Evolutionary conservation across 2,329 filamentous ascomycete genomes (phyloP), one percentile per base, ranked within the genome.

Genomic region (Claviceps capensis): DNA sequence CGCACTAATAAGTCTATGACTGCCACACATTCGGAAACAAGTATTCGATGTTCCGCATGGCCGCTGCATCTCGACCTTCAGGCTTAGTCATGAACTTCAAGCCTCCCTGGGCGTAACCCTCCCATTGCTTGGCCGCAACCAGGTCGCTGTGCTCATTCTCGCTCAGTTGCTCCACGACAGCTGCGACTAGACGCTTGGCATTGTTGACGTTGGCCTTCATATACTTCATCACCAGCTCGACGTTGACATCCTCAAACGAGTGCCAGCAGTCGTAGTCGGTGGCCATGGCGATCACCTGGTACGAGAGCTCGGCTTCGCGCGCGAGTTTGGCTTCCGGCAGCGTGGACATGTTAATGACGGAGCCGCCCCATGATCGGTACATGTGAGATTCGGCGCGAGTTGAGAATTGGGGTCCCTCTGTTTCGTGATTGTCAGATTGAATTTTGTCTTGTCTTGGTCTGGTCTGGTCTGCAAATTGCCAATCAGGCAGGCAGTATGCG

Each of bases 201-300:
- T 97, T 98, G 64, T 84, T 77, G 50, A 86, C 78, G 69, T 98
- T 98, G 59, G 88, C 85, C 65, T 86, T 85, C 93, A 98, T 98
- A 70, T 95, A 88, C 55, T 82, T 85, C 82, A 95, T 88, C 52
- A 98, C 93, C 86, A 97, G 95, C 68, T 90, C 87, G 22, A 98
- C 93, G 56, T 89, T 90, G 56, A 98, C 93, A 58, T 86, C 87
- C 53, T 82, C 85, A 48, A 78, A 79, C 19, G 79, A 82, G 65
- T 90, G 86, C 93, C 93, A 98, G 81, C 91, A 97, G 74, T 98
- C 93, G 69, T 98, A 98, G 74, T 98, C 93, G 30, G 93, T 98
- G 37, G 88, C 88, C 93, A 98, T 98, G 76, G 91, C 95, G 63
- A 98, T 95, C 80, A 96, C 94, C 73, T 95, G 89, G 70, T 97